Evolutionary conservation across 2,329 filamentous ascomycete genomes (phyloP), one percentile per base, ranked within the genome.

Genomic region (Phoma sp.): DNA sequence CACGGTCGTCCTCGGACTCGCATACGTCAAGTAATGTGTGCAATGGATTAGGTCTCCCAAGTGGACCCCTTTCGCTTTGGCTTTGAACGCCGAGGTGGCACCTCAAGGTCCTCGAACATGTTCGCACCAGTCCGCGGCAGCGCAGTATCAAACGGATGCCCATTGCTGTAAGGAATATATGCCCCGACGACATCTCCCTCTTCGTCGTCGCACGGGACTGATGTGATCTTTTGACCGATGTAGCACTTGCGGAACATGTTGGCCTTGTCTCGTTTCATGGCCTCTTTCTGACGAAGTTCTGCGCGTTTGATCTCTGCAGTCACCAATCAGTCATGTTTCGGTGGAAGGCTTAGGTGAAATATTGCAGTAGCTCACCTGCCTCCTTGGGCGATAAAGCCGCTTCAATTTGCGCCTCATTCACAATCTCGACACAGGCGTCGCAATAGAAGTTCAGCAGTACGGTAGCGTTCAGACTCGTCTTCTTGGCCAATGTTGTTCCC

Each of bases 51-150:
- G 6, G 40, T 1, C 6, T 14, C 18, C 14, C 36, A 5, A 17
- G 1, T 15, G 9, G 23, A 21, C 3, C 5, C 26, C 12, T 4
- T 15, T 5, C 29, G 20, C 12, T 15, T 11, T 11, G 37, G 7
- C 11, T 25, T 25, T 14, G 15, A 26, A 2, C 20, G 14, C 7
- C 2, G 20, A 18, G 18, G n/a, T 1, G 17, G 23, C 1, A 20
- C 15, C 1, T 57, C 51, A 11, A 62, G 36, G 7, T 58, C 57
- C 25, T 61, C 56, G 26, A 60, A 62, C 54, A 63, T 59, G 14
- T 59, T 60, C 14, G 34, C 34, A 1, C 62, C 58, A 1, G 47
- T 54, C 12, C 50, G 56, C 4, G 62, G 60, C 18, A 49, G 7
- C 1, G 56, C 23, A 2, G 33, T 53, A 25, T 61, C 60, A 25